Conservation (phyloP, 352 stramenopile genomes). For the Globisporangium camurandrum region DNA sequence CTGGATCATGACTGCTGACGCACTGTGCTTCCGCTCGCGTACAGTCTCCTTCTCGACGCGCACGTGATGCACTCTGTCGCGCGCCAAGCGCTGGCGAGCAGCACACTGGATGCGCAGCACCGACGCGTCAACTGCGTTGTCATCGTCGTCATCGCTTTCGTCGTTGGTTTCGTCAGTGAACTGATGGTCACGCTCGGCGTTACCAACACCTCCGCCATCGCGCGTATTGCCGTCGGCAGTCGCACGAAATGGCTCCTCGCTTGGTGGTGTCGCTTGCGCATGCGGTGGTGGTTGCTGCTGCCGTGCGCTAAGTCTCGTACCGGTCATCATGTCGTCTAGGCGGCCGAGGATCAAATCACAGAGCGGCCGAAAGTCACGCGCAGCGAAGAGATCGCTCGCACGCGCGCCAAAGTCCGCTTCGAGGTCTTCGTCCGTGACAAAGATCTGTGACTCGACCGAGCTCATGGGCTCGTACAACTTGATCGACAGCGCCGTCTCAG, state of each 20-base stretch:
- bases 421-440: conserved; percentile 46
- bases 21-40: not conserved
- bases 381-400: conserved; percentile 31
- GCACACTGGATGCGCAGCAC: conserved; percentile 50
- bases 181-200: not conserved
- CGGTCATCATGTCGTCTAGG: conserved; percentile 48
- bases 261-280: not conserved
- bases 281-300: conserved; percentile 2
- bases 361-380: conserved; percentile 37
- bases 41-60: conserved; percentile 15
- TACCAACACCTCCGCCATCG: not conserved
- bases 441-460: conserved; percentile 66
- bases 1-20: conserved; percentile 25
- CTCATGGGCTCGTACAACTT: conserved; percentile 78
- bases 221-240: not conserved
- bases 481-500: conserved; percentile 36
- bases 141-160: not conserved
- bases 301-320: conserved; percentile 1
- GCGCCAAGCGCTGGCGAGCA: conserved; percentile 21
- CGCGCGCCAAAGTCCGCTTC: conserved; percentile 41
- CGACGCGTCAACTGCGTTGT: conserved; percentile 8
- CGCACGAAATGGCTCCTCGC: not conserved
- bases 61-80: conserved; percentile 21
- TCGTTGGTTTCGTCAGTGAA: too few relatives aligned
- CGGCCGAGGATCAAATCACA: conserved; percentile 56